A percentile compares a stretch with the other conserved stretches of the same genome.
Conservation (phyloP, 768 basidiomycete species). For the Russula sp. region DNA sequence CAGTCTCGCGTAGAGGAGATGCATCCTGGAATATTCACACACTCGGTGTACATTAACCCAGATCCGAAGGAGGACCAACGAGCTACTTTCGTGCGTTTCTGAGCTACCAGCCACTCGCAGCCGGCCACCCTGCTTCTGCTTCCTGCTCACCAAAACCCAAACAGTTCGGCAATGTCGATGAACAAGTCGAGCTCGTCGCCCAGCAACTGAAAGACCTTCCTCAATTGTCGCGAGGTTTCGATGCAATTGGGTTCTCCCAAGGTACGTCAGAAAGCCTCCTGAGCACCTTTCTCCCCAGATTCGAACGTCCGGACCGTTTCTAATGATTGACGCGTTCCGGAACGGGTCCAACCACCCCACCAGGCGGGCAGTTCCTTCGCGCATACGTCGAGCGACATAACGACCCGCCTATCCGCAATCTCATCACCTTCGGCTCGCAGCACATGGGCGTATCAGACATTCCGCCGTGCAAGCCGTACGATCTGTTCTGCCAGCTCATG, state of each 20-base stretch:
- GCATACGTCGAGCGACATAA: constrained; percentile 60
- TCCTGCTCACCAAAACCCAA: background rate
- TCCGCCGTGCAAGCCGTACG: constrained; percentile 55
- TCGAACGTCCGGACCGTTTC: background rate
- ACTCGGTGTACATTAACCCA: constrained; percentile 50
- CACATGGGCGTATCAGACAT: constrained; percentile 84
- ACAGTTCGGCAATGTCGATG: constrained; percentile 74
- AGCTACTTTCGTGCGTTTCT: constrained; percentile 37
- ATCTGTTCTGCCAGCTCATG: constrained; percentile 65
- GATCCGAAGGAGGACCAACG: constrained; percentile 56
- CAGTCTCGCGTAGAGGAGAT: too few relatives aligned
- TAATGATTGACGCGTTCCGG: background rate
- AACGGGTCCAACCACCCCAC: background rate
- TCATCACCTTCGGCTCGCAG: constrained; percentile 83
- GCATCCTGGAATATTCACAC: too few relatives aligned
- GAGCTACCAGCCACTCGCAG: background rate
- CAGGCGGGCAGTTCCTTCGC: constrained; percentile 82
- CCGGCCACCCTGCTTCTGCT: background rate
- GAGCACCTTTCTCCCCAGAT: background rate
- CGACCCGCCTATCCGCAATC: constrained; percentile 65
- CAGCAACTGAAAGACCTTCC: constrained; percentile 57
- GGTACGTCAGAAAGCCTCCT: constrained; percentile 33
- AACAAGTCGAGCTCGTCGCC: constrained; percentile 60
- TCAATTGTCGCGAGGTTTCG: constrained; percentile 66
- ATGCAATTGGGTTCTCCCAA: constrained; percentile 87